Evolutionary conservation across 2,329 filamentous ascomycete genomes (phyloP), one percentile per base, ranked within the genome.

Genomic region (Alternaria tenuissima): DNA sequence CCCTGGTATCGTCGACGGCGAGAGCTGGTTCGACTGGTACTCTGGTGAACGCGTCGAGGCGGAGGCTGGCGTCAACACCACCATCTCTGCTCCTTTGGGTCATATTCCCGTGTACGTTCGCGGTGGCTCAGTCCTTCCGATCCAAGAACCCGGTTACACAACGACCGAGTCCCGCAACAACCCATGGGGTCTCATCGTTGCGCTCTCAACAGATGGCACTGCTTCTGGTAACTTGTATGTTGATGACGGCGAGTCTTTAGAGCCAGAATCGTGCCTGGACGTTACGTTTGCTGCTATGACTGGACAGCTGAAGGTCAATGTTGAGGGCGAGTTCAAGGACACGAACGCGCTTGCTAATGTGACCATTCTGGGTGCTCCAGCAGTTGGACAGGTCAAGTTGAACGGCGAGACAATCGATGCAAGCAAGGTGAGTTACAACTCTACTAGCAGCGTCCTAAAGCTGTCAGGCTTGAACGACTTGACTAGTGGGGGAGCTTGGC

Each of bases 11-110:
- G 82, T 83, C 2, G 77, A 83, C 1, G 88, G 82, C 24, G 85
- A 87, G 41, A 76, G 87, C 2, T 94, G 90, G 88, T 94, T 93
- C 69, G 91, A 94, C 74, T 94, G 90, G 90, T 93, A 93, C 76
- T 90, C 85, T n/a, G 86, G 88, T 52, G 83, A 82, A 0, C 82
- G 81, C 0, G 81, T 92, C 3, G 70, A 80, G 16, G 84, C 82
- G 0, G 62, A 80, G 26, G 78, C 84, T 2, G 85, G 85, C 9
- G 80, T 83, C 57, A 90, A 90, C 71, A 83, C 83, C 12, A 88
- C 86, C 4, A 86, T 90, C 59, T 72, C 81, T 20, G 88, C 88
- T 4, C 88, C 88, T 1, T 77, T 90, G 3, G 85, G 86, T 12
- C 87, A 93, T 68, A 93, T 94, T 39, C 90, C 90, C 0, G 85